A percentile compares a stretch with the other conserved stretches of the same genome.
Evolutionary conservation across 2,329 filamentous ascomycete genomes (phyloP).

Genomic region (Trichoderma guizhouense): DNA sequence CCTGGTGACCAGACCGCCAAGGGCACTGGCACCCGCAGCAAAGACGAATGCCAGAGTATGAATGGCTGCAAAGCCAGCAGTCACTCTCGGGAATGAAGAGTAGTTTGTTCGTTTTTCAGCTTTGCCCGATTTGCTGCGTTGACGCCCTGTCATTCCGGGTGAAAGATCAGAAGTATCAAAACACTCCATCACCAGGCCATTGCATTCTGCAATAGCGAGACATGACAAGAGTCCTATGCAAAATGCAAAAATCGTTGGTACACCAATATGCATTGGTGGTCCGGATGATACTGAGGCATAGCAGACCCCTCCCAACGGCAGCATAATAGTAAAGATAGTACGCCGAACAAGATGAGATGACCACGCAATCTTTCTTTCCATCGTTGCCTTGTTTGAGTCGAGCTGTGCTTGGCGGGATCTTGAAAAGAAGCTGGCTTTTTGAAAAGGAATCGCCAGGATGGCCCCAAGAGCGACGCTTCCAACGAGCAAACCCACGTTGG

Average conservation of each 20-base stretch:
- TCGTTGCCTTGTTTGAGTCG: conserved; percentile 64
- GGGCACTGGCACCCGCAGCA: conserved; percentile 63
- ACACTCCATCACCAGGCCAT: conserved; percentile 74
- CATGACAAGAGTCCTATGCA: conserved; percentile 68
- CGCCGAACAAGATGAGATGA: conserved; percentile 70
- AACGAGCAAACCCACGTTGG: conserved; percentile 64
- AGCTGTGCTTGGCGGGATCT: conserved; percentile 57
- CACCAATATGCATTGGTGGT: conserved; percentile 54
- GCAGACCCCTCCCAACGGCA: conserved; percentile 64
- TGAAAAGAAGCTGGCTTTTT: conserved; percentile 68
- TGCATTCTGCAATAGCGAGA: conserved; percentile 72
- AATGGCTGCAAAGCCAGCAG: conserved; percentile 66
- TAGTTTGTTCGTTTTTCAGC: conserved; percentile 60
- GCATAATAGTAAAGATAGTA: conserved; percentile 61
- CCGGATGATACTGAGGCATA: conserved; percentile 67
- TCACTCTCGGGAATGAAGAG: conserved; percentile 71
- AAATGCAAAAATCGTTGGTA: conserved; percentile 64
- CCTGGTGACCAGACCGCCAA: conserved; percentile 65
- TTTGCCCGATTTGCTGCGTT: conserved; percentile 40
- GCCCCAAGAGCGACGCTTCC: conserved; percentile 66
- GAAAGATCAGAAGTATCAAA: conserved; percentile 79
- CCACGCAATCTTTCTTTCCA: conserved; percentile 62
- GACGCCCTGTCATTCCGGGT: conserved; percentile 62
- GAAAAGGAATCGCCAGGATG: conserved; percentile 66
- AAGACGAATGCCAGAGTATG: conserved; percentile 68